Evolutionary conservation across 192 early-diverging fungal species (phyloP).

Genomic region (Martensiomyces pterosporus): DNA sequence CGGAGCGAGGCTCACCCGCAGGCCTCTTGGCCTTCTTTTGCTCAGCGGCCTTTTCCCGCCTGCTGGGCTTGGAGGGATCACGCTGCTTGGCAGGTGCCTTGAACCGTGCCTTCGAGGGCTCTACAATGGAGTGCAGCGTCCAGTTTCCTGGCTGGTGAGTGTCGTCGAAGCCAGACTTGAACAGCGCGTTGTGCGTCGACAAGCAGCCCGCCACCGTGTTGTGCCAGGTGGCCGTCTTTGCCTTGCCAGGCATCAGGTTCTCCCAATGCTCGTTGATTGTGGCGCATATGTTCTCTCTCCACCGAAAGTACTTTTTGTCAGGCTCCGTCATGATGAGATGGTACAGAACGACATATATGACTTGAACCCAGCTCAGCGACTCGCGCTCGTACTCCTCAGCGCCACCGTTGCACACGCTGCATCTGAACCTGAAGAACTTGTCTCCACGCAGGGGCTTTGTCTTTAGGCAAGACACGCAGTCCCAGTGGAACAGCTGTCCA

Average conservation of each 20-base stretch:
- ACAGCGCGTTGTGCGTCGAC: slow-evolving; percentile 72
- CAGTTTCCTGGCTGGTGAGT: slow-evolving; percentile 65
- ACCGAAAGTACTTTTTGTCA: slow-evolving; percentile 65
- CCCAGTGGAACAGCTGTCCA: slow-evolving; percentile 69
- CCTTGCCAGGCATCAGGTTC: slow-evolving; percentile 61
- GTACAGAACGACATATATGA: slow-evolving; percentile 73
- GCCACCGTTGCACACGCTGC: slow-evolving; percentile 65
- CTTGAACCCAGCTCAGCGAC: slow-evolving; percentile 64
- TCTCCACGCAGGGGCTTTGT: slow-evolving; percentile 66
- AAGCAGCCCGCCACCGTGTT: slow-evolving; percentile 82
- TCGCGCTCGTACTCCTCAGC: slow-evolving; percentile 65
- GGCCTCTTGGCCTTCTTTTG: slow-evolving; percentile 15
- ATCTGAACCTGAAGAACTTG: slow-evolving; percentile 69
- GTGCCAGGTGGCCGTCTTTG: slow-evolving; percentile 74
- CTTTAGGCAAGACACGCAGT: slow-evolving; percentile 58
- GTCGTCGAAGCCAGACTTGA: slow-evolving; percentile 70
- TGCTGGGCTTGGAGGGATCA: slow-evolving; percentile 47
- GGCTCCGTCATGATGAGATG: slow-evolving; percentile 62
- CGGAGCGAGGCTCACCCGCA: slow-evolving; percentile 8
- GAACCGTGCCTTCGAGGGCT: slow-evolving; percentile 14
- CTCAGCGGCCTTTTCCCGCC: slow-evolving; percentile 52
- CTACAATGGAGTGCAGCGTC: slow-evolving; percentile 24
- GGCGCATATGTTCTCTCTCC: slow-evolving; percentile 76
- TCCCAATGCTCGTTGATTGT: slow-evolving; percentile 77
- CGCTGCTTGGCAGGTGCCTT: slow-evolving; percentile 21